Percentiles rank a stretch among this genome's conserved stretches.
These are phyloP conservation scores for Pharnaceum exiguum DNA, from an alignment of 148 eudicot species.

Conservation along the genomic window DNA sequence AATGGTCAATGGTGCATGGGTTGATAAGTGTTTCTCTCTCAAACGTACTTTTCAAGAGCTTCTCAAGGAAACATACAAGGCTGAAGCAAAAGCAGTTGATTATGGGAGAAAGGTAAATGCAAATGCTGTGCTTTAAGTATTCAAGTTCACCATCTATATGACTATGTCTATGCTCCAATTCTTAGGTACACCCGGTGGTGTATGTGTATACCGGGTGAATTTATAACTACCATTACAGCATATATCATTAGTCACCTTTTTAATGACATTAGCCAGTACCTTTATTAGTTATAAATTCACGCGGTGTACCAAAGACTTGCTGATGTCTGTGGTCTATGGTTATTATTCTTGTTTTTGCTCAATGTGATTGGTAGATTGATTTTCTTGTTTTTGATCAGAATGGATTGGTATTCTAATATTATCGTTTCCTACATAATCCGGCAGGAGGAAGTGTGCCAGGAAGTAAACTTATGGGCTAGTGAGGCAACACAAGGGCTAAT, in stretches of 20 bases:
- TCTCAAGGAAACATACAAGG: conserved; percentile 13
- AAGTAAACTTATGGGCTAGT: conserved; percentile 15
- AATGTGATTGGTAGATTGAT: background rate
- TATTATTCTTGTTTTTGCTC: no score
- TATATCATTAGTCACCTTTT: no score
- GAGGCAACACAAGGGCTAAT: conserved; percentile 11
- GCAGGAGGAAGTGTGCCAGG: conserved; percentile 2
- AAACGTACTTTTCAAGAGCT: conserved; percentile 8
- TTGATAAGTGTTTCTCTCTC: conserved; percentile 5
- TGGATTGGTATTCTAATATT: background rate
- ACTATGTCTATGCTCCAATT: no score
- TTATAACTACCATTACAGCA: no score
- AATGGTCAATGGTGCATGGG: conserved; percentile 12
- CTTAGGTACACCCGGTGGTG: no score
- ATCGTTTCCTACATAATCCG: background rate
- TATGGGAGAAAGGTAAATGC: conserved; percentile 8
- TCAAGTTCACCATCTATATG: no score
- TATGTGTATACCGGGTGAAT: no score
- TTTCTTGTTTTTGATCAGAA: background rate
- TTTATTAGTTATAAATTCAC: no score
- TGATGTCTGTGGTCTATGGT: no score
- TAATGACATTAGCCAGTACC: no score
- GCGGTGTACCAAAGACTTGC: no score
- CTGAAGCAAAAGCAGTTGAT: conserved; percentile 19
- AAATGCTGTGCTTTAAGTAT: background rate